Conservation (phyloP, 768 basidiomycete genomes). For the Clitopilus passeckerianus region DNA sequence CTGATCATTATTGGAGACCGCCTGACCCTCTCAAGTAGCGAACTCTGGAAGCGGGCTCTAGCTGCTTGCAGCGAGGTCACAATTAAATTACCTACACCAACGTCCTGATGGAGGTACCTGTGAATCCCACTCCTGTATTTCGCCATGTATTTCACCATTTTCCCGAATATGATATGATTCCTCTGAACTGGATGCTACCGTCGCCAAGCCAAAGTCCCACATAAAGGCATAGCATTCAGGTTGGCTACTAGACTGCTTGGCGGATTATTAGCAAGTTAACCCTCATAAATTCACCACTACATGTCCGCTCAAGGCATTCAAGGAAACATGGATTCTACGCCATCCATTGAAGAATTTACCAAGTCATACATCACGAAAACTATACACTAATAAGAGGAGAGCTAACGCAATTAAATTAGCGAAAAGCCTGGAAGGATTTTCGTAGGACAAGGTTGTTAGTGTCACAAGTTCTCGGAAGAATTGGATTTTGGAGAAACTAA, state of each 20-base stretch:
- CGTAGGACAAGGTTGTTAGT: not conserved
- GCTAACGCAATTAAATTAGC: not conserved
- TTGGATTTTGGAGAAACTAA: not conserved
- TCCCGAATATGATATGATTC: too few relatives aligned
- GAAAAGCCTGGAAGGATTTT: not conserved
- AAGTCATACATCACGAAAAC: not conserved
- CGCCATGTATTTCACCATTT: too few relatives aligned
- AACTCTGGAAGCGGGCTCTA: constrained; percentile 51
- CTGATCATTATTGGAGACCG: constrained; percentile 59
- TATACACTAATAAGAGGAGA: not conserved
- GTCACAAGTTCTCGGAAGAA: not conserved
- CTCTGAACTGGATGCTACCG: too few relatives aligned
- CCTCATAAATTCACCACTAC: not conserved
- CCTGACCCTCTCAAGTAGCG: constrained; percentile 38
- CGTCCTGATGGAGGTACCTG: too few relatives aligned
- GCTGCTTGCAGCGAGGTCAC: constrained; percentile 28
- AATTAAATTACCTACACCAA: not conserved
- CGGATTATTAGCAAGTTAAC: too few relatives aligned
- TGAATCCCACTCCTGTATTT: too few relatives aligned
- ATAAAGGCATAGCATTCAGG: too few relatives aligned
- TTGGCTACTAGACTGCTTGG: too few relatives aligned
- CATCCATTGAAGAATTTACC: not conserved
- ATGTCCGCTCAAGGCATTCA: not conserved
- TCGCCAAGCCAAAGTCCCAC: not conserved
- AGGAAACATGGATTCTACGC: not conserved